Percentiles rank a stretch among this genome's conserved stretches.
These are phyloP conservation scores for Cladosporium sphaerospermum DNA, from an alignment of 2,329 filamentous ascomycete species.

Conservation along the genomic window DNA sequence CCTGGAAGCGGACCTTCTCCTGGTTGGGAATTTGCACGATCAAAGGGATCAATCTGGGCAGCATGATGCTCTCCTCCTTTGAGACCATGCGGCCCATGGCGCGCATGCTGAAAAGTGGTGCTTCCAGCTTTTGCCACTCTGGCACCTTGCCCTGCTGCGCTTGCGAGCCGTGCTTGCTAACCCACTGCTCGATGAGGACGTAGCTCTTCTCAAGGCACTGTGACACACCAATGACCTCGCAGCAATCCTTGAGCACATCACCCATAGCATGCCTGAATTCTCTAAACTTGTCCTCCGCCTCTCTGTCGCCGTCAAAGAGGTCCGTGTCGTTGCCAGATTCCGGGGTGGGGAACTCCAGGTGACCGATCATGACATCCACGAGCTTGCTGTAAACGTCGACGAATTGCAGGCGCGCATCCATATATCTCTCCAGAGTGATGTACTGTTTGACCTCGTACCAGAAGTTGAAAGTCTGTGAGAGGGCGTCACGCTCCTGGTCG, in stretches of 20 bases:
- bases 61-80: conserved; percentile 75
- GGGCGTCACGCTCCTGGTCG: conserved; percentile 83
- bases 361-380: conserved; percentile 86
- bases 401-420: conserved; percentile 68
- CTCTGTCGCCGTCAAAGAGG: conserved; percentile 89
- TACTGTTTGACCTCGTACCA: conserved; percentile 99
- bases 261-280: conserved; percentile 97
- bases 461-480: conserved; percentile 90
- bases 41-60: conserved; percentile 86
- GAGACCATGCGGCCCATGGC: conserved; percentile 97
- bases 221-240: conserved; percentile 88
- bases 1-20: conserved; percentile 96
- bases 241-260: conserved; percentile 93
- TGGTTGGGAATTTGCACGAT: conserved; percentile 92
- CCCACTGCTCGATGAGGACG: conserved; percentile 80
- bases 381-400: conserved; percentile 80
- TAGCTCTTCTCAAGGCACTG: conserved; percentile 89
- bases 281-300: conserved; percentile 93
- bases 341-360: conserved; percentile 77
- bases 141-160: conserved; percentile 70
- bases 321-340: conserved; percentile 70
- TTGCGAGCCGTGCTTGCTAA: conserved; percentile 70
- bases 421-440: conserved; percentile 82
- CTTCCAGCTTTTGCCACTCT: conserved; percentile 94
- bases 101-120: conserved; percentile 88